Evolutionary conservation across 1,139 yeast species (phyloP), one percentile per base, ranked within the genome.

Genomic region (Diutina catenulata): DNA sequence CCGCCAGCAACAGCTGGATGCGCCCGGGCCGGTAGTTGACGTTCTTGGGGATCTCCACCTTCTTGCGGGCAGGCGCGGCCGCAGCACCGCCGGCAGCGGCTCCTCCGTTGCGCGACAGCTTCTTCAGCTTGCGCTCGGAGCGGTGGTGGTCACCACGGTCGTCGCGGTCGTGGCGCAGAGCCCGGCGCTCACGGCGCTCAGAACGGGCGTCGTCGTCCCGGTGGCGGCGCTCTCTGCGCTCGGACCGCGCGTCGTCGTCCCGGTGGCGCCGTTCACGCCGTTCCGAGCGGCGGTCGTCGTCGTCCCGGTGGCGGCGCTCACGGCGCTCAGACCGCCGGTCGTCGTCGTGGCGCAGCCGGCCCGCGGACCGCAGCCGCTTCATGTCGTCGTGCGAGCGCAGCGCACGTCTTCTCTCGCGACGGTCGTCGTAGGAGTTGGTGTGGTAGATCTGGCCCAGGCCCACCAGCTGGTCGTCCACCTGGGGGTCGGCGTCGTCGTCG

Each of bases 1-100:
- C 77, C 2, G 64, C 57, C 10, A 77, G 69, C 37, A 84, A 60
- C 21, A 76, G 70, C 44, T 72, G 74, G 37, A 74, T 64, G 46
- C 82, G 69, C 9, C 88, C 88, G 3, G 70, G 29, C n/a, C 35
- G 35, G 25, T 31, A 31, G 5, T 31, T 21, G 25, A 31, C 35
- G 15, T 31, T 21, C 11, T 13, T 31, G 25, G 35, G 35, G 11
- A 31, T 19, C 24, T 13, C 35, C 25, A 31, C 35, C 11, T 20
- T 19, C 4, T 21, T 21, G 7, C 14, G n/a, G 9, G 35, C 25
- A 5, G 35, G 35, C 2, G 35, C 25, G 4, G 25, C 35, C 5
- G 35, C 35, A 13, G 33, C 22, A n/a, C n/a, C n/a, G n/a, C n/a
- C n/a, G 13, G 25, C 35, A 13, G 25, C 35, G 9, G 19, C 25